These are phyloP conservation scores for Leishmania braziliensis DNA, from an alignment of 208 protist genomes.

Conservation along the genomic window DNA sequence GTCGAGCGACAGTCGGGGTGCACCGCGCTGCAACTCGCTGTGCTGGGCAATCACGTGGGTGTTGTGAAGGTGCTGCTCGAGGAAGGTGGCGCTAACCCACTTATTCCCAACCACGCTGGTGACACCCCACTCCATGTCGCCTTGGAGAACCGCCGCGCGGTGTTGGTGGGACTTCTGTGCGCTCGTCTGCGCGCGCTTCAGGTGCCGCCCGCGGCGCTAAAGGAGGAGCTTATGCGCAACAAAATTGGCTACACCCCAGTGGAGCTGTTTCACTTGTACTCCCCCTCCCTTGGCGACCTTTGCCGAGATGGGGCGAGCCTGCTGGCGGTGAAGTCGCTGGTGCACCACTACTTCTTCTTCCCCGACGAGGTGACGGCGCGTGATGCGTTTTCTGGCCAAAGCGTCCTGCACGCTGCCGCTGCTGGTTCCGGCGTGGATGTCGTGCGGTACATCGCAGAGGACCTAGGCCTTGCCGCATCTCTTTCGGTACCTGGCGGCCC, in stretches of 20 bases:
- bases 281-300: conserved; percentile 61
- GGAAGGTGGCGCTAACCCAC: conserved; percentile 36
- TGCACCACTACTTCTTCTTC: conserved; percentile 75
- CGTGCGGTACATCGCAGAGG: conserved; percentile 56
- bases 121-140: conserved; percentile 77
- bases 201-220: conserved; percentile 19
- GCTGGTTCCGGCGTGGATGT: conserved; percentile 44
- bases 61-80: conserved; percentile 55
- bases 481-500: conserved; percentile 5
- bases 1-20: conserved; percentile 47
- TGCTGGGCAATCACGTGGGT: conserved; percentile 37
- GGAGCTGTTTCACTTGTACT: conserved; percentile 61
- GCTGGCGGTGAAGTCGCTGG: conserved; percentile 45
- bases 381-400: conserved; percentile 42
- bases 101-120: conserved; percentile 29
- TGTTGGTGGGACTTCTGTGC: conserved; percentile 61
- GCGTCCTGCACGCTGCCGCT: conserved; percentile 55
- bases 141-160: conserved; percentile 46
- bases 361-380: conserved; percentile 29
- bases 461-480: conserved; percentile 33
- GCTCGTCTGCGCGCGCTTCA: conserved; percentile 40
- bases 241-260: conserved; percentile 52
- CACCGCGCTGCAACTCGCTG: conserved; percentile 73
- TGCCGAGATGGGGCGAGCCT: conserved; percentile 58
- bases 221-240: conserved; percentile 39